Evolutionary conservation across 2,329 filamentous ascomycete species (phyloP).

Genomic region (Arachnomyces sp.): DNA sequence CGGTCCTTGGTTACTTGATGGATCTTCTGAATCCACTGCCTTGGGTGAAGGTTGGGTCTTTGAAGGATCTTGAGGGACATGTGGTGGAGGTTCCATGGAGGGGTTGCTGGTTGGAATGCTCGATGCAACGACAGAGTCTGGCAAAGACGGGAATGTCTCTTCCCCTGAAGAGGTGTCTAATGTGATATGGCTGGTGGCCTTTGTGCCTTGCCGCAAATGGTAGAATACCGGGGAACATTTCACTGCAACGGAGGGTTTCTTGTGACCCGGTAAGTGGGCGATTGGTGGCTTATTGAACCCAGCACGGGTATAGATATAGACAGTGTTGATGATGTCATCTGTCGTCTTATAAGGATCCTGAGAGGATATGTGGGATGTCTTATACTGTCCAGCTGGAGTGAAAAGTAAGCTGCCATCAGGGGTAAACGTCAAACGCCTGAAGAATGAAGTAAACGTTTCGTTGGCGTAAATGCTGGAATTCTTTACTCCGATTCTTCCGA

Average conservation of each 20-base stretch:
- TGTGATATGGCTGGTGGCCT: slow-evolving; percentile 77
- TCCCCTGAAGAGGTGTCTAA: slow-evolving; percentile 88
- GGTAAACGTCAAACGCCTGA: slow-evolving; percentile 85
- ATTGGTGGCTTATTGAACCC: slow-evolving; percentile 96
- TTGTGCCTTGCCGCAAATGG: slow-evolving; percentile 61
- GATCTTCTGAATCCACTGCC: slow-evolving; percentile 42
- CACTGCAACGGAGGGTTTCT: slow-evolving; percentile 94
- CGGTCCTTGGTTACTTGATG: slow-evolving; percentile 49
- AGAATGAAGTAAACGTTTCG: slow-evolving; percentile 95
- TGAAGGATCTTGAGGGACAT: slow-evolving; percentile 45
- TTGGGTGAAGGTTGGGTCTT: slow-evolving; percentile 49
- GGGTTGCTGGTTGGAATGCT: slow-evolving; percentile 35
- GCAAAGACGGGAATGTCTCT: slow-evolving; percentile 73
- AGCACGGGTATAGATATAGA: slow-evolving; percentile 94
- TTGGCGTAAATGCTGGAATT: slow-evolving; percentile 92
- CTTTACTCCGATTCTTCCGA: slow-evolving; percentile 56
- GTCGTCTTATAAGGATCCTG: slow-evolving; percentile 59
- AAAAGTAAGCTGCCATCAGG: slow-evolving; percentile 90
- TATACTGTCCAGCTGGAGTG: slow-evolving; percentile 92
- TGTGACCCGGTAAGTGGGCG: slow-evolving; percentile 90
- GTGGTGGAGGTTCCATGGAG: slow-evolving; percentile 77
- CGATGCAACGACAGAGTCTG: slow-evolving; percentile 66
- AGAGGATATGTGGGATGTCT: slow-evolving; percentile 60
- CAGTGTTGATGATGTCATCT: slow-evolving; percentile 90
- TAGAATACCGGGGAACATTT: slow-evolving; percentile 90